phyloP scores from a whole-genome alignment of 140 eudicot species.

The Anethum foeniculum region DNA sequence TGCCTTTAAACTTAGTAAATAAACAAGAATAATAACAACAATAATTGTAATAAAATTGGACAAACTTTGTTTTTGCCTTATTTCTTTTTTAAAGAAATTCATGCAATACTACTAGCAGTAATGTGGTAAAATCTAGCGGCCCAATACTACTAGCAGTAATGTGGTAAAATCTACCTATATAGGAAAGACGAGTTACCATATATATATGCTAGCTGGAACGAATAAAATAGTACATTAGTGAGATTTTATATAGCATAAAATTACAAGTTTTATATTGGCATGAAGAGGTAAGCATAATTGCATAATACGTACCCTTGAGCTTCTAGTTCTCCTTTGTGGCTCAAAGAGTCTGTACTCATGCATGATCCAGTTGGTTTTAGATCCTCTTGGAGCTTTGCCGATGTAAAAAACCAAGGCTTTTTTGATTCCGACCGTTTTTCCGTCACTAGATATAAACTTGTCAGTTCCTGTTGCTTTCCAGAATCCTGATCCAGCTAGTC shows the following conservation, averaged over 20 bases:
- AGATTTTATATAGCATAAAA: too few relatives aligned
- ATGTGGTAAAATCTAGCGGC: too few relatives aligned
- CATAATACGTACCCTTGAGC: conserved; percentile 26
- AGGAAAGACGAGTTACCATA: too few relatives aligned
- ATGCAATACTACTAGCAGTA: too few relatives aligned
- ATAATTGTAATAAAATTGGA: too few relatives aligned
- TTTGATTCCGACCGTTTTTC: conserved; percentile 62
- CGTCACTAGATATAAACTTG: conserved; percentile 42
- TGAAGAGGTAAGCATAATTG: background rate
- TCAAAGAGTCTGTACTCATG: conserved; percentile 63
- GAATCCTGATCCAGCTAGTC: conserved; percentile 69
- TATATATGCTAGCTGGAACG: too few relatives aligned
- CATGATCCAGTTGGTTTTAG: conserved; percentile 80
- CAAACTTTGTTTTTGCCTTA: too few relatives aligned
- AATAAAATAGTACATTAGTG: too few relatives aligned
- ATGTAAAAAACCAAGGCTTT: conserved; percentile 67
- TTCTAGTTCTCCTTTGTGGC: conserved; percentile 30
- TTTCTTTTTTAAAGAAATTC: too few relatives aligned
- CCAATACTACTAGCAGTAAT: too few relatives aligned
- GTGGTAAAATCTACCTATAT: too few relatives aligned
- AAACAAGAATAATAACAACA: background rate
- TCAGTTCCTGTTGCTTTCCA: conserved; percentile 87
- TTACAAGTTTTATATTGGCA: background rate
- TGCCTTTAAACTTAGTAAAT: too few relatives aligned
- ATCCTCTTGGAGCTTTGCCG: conserved; percentile 71